Base-by-base conservation (phyloP, 176 grass and related monocot species). In the Echinochloa phyllopogon region DNA sequence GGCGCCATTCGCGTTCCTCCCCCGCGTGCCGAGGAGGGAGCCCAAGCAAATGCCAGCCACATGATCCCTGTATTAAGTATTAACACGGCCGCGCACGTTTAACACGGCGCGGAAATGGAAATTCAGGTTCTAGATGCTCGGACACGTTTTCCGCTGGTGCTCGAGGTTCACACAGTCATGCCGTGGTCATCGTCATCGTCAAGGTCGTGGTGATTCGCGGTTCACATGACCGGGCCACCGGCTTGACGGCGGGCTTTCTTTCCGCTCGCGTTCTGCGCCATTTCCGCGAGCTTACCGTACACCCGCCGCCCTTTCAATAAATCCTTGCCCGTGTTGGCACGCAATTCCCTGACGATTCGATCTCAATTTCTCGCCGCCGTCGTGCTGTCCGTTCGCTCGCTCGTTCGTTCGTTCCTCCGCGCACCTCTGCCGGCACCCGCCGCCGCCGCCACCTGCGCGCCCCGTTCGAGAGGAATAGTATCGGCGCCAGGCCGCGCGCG, bases 221-320 rank as follows among this genome's bases (percentile, higher is more conserved):
- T 77, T 85, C 83, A 85, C 83, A 85, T 69, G 73, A 77, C 70
- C 21, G 7, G 4, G 45, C 50, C 36, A 17, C 14, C 33, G 2
- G 18, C 6, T 41, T 40, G 3, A 12, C 37, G 14, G 36, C 8
- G 3, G 38, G n/a, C n/a, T n/a, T n/a, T n/a, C n/a, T 27, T 41
- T 69, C 66, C 24, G 10, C 40, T 69, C 41, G 41, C 41, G 42
- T 85, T 77, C 73, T 3, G 17, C 10, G 61, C 50, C 74, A 48
- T 79, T 86, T 61, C 75, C 27, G 5, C 29, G 53, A 51, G 15
- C 7, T 79, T 39, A 25, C 51, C 62, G 6, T 24, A 5, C 55
- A 9, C 23, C 0, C 1, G 33, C 6, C 0, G 8, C 10, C 21
- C 38, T 48, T 6, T 11, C 37, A 24, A 69, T 69, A 69, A 81